Conservation (phyloP, 768 basidiomycete genomes). For the Amanita pallidorosea region DNA sequence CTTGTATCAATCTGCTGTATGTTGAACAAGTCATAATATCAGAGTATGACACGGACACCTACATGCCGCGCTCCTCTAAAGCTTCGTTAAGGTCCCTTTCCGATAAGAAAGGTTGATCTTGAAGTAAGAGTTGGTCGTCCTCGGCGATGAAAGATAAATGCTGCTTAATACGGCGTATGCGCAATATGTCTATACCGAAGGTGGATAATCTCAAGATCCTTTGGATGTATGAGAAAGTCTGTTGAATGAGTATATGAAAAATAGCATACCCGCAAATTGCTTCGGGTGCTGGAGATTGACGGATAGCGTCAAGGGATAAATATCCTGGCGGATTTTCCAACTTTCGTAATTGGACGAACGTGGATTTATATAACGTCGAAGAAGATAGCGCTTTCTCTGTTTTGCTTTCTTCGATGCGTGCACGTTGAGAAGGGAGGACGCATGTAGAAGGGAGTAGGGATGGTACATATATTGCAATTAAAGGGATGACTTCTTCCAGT, state of each 20-base stretch:
- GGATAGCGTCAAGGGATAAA: slow-evolving; percentile 21
- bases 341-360: slow-evolving; percentile 24
- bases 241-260: neutral
- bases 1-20: slow-evolving; percentile 23
- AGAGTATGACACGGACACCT: slow-evolving; percentile 16
- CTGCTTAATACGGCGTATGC: slow-evolving; percentile 29
- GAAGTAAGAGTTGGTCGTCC: slow-evolving; percentile 55
- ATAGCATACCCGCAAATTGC: slow-evolving; percentile 50
- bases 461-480: slow-evolving; percentile 80
- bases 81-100: slow-evolving; percentile 50
- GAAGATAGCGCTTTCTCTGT: slow-evolving; percentile 35
- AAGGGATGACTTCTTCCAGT: slow-evolving; percentile 73
- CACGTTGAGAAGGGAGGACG: slow-evolving; percentile 69
- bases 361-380: slow-evolving; percentile 21
- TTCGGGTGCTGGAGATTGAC: slow-evolving; percentile 19
- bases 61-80: slow-evolving; percentile 73
- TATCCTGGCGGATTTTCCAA: slow-evolving; percentile 22
- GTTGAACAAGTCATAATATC: neutral
- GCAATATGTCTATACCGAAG: slow-evolving; percentile 29
- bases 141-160: slow-evolving; percentile 36
- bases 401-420: slow-evolving; percentile 47
- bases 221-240: neutral
- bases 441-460: slow-evolving; percentile 81
- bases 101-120: slow-evolving; percentile 38
- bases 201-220: slow-evolving; percentile 34